These are phyloP conservation scores for Annona cherimola DNA, from an alignment of 164 flowering plant species.

Conservation along the genomic window DNA sequence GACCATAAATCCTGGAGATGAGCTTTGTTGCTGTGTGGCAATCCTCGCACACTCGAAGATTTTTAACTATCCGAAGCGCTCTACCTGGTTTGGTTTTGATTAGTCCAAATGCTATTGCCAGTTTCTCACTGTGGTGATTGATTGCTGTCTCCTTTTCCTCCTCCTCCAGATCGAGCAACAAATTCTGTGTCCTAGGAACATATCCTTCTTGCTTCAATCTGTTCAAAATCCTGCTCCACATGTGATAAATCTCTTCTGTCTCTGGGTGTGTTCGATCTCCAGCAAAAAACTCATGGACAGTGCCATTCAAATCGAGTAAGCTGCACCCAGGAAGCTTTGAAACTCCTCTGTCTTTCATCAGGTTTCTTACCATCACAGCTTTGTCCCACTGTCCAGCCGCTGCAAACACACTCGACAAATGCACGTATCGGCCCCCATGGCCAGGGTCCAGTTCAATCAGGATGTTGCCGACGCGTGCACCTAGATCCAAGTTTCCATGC, in stretches of 20 bases:
- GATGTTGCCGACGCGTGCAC: slow-evolving; percentile 26
- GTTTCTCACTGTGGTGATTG: slow-evolving; percentile 31
- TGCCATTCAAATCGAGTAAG: slow-evolving; percentile 28
- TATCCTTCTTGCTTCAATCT: slow-evolving; percentile 31
- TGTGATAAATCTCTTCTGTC: slow-evolving; percentile 18
- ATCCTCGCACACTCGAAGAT: slow-evolving; percentile 36
- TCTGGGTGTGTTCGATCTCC: slow-evolving; percentile 31
- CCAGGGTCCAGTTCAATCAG: slow-evolving; percentile 34
- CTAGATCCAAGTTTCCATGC: slow-evolving; percentile 34
- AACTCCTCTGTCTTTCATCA: slow-evolving; percentile 33
- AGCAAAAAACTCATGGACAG: slow-evolving; percentile 34
- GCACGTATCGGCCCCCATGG: slow-evolving; percentile 44
- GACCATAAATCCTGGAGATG: slow-evolving; percentile 30
- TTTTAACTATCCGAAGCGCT: slow-evolving; percentile 26
- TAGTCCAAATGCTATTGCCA: slow-evolving; percentile 29
- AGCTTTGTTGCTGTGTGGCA: slow-evolving; percentile 34
- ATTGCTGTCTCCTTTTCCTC: slow-evolving; percentile 30
- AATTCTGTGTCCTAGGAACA: slow-evolving; percentile 17
- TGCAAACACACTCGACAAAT: slow-evolving; percentile 33
- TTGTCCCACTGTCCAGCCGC: slow-evolving; percentile 31
- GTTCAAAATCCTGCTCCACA: slow-evolving; percentile 20
- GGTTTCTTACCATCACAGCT: slow-evolving; percentile 31
- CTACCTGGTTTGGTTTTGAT: slow-evolving; percentile 26
- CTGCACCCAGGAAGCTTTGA: slow-evolving; percentile 45
- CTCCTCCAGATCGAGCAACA: slow-evolving; percentile 29